Evolutionary conservation across 140 eudicot species (phyloP).

Genomic region (Ambrosia hybrid): DNA sequence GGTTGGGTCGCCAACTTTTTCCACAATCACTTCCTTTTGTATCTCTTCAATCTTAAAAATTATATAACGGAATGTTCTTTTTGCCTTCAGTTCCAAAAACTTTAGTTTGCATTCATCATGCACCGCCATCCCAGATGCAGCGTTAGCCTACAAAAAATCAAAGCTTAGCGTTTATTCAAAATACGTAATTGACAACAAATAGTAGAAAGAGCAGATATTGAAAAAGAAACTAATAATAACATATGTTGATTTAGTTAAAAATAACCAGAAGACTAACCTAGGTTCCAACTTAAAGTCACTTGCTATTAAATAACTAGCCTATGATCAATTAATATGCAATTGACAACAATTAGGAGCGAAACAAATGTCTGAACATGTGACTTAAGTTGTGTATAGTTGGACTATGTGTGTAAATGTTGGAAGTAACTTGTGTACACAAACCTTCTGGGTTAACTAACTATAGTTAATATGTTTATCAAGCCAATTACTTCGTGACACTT

Average conservation of each 20-base stretch:
- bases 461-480: neutral
- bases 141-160: conserved; percentile 41
- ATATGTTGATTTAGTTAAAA: no score
- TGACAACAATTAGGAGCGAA: no score
- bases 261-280: no score
- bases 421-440: neutral
- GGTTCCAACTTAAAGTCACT: no score
- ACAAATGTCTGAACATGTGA: no score
- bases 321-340: no score
- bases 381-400: no score
- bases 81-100: conserved; percentile 54
- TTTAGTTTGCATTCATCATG: conserved; percentile 59
- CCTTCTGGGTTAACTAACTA: neutral
- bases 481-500: no score
- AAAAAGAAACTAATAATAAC: no score
- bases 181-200: neutral
- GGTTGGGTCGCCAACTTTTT: conserved; percentile 49
- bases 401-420: neutral
- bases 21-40: conserved; percentile 54
- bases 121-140: conserved; percentile 65
- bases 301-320: no score
- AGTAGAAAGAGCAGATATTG: no score
- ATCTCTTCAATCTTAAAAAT: conserved; percentile 55
- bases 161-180: neutral
- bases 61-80: conserved; percentile 47